Evolutionary conservation across 2,329 filamentous ascomycete species (phyloP), one percentile per base, ranked within the genome.

Genomic region (Metarhizium rileyi): DNA sequence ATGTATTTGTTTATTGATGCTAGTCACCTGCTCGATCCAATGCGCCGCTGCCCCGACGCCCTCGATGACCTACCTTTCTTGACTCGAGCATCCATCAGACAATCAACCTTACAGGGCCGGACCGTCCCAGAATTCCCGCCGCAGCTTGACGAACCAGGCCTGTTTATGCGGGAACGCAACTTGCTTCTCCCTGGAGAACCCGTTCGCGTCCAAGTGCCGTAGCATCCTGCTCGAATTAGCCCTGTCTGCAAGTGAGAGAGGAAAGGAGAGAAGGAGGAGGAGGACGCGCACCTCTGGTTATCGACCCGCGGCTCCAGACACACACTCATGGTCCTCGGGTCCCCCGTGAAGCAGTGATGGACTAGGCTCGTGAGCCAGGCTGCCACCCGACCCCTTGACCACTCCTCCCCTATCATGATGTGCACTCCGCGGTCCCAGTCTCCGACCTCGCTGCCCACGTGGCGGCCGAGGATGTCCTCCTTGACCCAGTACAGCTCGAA

Each of bases 401-500:
- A 94, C 59, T 96, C 83, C 68, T 97, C 93, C 1, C 93, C 93
- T 3, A 98, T 78, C 36, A 98, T 72, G 12, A 93, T 81, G 61
- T 98, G 93, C 18, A 97, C 70, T 0, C 93, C 93, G 6, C 93
- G 76, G 59, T 97, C 91, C 67, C 86, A 97, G 59, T 95, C 87
- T 7, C 78, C 80, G 0, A 83, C 80, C 3, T 78, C 76, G 22
- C 76, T 76, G 0, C 82, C 76, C 4, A 94, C 67, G 55, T 88
- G 75, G 44, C 75, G 77, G 0, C 87, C 89, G 1, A 98, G 65
- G 0, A 74, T 70, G 61, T 97, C 93, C 63, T 98, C 93, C 61
- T 95, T 95, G 3, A 93, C 89, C 91, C 93, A 98, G 70, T 98
- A 98, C 30, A 98, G 78, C 70, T 98, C 93, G 63, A 98, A 96